These are phyloP conservation scores for Jimgerdemannia flammicorona DNA, from an alignment of 192 early-diverging fungal species.

Conservation along the genomic window DNA sequence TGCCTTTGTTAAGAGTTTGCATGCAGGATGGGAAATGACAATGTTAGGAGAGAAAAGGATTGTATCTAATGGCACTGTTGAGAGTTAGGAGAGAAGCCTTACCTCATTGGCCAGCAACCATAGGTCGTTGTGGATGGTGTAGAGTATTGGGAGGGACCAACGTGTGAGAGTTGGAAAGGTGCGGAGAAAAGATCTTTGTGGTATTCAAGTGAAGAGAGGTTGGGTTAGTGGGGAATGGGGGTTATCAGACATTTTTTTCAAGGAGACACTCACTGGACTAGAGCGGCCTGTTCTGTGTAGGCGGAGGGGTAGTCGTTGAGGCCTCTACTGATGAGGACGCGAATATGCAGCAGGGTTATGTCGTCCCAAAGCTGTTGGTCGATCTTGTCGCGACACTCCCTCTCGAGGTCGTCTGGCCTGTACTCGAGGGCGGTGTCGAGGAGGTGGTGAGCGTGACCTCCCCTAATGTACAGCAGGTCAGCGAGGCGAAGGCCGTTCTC, in stretches of 20 bases:
- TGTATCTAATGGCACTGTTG: neutral
- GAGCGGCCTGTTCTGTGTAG: conserved; percentile 38
- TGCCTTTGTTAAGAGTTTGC: conserved; percentile 31
- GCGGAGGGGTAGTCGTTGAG: conserved; percentile 32
- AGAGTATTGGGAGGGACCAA: conserved; percentile 62
- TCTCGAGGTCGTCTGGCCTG: conserved; percentile 17
- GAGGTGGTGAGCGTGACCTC: neutral
- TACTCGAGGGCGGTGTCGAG: neutral
- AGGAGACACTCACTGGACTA: conserved; percentile 37
- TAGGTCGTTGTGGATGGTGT: conserved; percentile 58
- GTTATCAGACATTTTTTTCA: neutral
- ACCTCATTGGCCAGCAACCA: conserved; percentile 43
- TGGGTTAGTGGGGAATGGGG: neutral
- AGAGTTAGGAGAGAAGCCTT: neutral
- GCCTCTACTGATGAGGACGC: conserved; percentile 21
- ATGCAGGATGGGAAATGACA: neutral
- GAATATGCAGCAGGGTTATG: conserved; percentile 33
- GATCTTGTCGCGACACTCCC: conserved; percentile 14
- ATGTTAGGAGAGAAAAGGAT: neutral
- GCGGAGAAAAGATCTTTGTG: conserved; percentile 45
- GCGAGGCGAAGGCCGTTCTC: neutral
- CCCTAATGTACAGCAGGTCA: neutral
- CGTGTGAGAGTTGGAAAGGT: conserved; percentile 41
- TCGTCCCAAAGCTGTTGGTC: conserved; percentile 41
- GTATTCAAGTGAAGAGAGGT: neutral